Conservation (phyloP, 345 rosid species). For the Cardamine occulta region DNA sequence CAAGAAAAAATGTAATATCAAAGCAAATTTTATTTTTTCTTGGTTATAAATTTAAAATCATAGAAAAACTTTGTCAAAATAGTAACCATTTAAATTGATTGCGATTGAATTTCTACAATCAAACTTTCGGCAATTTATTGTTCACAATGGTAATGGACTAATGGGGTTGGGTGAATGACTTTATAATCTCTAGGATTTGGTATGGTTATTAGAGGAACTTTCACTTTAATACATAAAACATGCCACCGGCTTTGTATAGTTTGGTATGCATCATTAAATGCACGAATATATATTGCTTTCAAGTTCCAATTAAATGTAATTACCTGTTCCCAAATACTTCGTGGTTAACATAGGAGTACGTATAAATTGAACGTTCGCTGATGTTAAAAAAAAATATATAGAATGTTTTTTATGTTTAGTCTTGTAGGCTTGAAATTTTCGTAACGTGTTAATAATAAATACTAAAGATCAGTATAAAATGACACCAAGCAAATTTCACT, state of each 20-base stretch:
- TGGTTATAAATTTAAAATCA: background rate
- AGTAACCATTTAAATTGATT: background rate
- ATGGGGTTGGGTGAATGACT: constrained; percentile 2
- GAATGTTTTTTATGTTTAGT: background rate
- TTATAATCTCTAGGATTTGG: constrained; percentile 25
- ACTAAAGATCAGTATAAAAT: background rate
- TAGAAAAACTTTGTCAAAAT: background rate
- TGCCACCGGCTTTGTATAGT: constrained; percentile 41
- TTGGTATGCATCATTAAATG: constrained; percentile 40
- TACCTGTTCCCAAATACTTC: constrained; percentile 7
- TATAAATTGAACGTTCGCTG: background rate
- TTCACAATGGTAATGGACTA: background rate
- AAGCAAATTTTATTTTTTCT: background rate
- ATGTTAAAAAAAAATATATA: background rate
- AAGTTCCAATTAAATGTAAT: constrained; percentile 10
- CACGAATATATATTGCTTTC: constrained; percentile 30
- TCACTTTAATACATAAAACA: constrained; percentile 47
- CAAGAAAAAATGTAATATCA: background rate
- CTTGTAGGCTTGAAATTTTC: background rate
- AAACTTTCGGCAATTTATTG: background rate
- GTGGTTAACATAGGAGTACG: constrained; percentile 4
- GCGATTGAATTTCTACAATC: background rate
- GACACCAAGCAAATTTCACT: background rate
- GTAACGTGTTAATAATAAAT: background rate
- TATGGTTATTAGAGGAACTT: constrained; percentile 22